Evolutionary conservation across 2,329 filamentous ascomycete genomes (phyloP).

Genomic region (Neopestalotiopsis sp.): DNA sequence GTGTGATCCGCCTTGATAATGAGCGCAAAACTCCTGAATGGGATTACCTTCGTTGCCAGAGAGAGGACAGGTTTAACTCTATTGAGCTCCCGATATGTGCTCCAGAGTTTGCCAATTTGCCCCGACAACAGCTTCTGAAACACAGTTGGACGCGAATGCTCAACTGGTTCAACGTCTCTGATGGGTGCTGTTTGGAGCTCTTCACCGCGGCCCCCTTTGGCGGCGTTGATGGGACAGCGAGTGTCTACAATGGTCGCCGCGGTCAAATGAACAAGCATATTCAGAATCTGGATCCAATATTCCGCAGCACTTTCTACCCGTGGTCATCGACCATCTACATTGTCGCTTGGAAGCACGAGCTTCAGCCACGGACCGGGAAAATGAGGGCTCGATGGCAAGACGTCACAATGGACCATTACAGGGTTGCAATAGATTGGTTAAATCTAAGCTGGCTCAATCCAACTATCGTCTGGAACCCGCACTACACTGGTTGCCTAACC

Average conservation of each 20-base stretch:
- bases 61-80: too few relatives aligned
- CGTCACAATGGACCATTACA: slow-evolving; percentile 6
- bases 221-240: neutral
- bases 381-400: neutral
- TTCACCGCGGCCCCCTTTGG: neutral
- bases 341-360: neutral
- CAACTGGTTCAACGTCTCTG: too few relatives aligned
- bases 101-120: too few relatives aligned
- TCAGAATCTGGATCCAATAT: neutral
- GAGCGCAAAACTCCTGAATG: too few relatives aligned
- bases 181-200: too few relatives aligned
- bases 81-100: too few relatives aligned
- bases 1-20: too few relatives aligned
- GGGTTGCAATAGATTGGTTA: neutral
- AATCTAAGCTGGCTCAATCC: neutral
- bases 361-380: too few relatives aligned
- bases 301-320: neutral
- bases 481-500: neutral
- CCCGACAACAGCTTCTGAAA: too few relatives aligned
- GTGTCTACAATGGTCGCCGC: neutral
- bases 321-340: neutral
- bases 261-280: neutral
- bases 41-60: too few relatives aligned
- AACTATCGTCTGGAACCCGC: neutral
- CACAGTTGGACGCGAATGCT: too few relatives aligned